Conservation (phyloP, 495 filamentous ascomycete genomes). For the Penicillium antarcticum region DNA sequence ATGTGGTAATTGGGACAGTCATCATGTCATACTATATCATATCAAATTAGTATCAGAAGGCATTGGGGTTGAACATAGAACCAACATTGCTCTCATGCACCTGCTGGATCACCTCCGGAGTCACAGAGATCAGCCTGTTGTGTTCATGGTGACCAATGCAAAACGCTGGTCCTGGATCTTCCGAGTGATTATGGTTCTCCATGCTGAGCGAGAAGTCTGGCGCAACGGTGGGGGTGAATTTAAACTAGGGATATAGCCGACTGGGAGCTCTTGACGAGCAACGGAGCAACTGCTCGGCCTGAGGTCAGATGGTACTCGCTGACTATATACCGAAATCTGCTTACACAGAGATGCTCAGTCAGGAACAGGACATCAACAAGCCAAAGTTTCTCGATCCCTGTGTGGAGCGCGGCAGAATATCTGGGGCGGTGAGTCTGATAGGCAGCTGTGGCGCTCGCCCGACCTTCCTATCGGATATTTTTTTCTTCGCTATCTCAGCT, state of each 20-base stretch:
- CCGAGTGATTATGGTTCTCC: slow-evolving; percentile 44
- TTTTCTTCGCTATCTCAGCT: slow-evolving; percentile 20
- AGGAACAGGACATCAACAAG: slow-evolving; percentile 3
- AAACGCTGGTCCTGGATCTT: slow-evolving; percentile 60
- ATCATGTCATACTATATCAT: slow-evolving; percentile 81
- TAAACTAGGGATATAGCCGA: slow-evolving; percentile 7
- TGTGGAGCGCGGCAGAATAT: slow-evolving; percentile 31
- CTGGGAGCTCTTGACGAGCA: neutral
- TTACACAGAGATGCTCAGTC: neutral
- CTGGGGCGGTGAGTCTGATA: slow-evolving; percentile 32
- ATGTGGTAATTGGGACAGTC: slow-evolving; percentile 82
- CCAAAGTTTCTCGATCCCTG: slow-evolving; percentile 21
- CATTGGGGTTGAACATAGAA: slow-evolving; percentile 4
- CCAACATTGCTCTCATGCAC: slow-evolving; percentile 59
- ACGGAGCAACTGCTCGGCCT: neutral
- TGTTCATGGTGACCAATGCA: slow-evolving; percentile 85
- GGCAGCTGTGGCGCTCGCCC: slow-evolving; percentile 28
- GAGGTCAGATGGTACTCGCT: neutral
- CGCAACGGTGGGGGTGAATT: slow-evolving; percentile 6
- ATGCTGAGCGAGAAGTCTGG: slow-evolving; percentile 26
- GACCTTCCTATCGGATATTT: slow-evolving; percentile 36
- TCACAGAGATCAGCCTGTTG: slow-evolving; percentile 57
- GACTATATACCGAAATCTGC: neutral
- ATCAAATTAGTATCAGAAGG: slow-evolving; percentile 8
- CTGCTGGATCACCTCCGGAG: slow-evolving; percentile 59